Evolutionary conservation across 2,329 filamentous ascomycete genomes (phyloP).

Genomic region (Exophiala dermatitidis): DNA sequence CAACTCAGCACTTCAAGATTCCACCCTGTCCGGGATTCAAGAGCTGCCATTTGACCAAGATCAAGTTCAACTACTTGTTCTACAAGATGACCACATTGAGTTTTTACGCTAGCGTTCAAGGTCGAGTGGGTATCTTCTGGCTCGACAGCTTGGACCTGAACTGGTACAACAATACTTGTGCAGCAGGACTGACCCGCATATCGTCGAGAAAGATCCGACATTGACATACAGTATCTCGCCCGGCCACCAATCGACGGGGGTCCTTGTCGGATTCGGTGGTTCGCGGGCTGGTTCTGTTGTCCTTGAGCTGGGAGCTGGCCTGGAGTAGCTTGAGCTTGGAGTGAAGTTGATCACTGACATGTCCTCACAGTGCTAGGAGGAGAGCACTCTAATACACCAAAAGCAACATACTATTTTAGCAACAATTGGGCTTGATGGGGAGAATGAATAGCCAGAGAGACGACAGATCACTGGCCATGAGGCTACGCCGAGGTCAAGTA

Average conservation of each 20-base stretch:
- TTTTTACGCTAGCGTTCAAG: slow-evolving; percentile 41
- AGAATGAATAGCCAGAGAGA: neutral
- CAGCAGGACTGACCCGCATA: slow-evolving; percentile 33
- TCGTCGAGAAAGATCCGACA: slow-evolving; percentile 8
- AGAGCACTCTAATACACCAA: neutral
- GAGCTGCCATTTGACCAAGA: slow-evolving; percentile 39
- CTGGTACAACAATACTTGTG: slow-evolving; percentile 47
- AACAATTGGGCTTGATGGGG: neutral
- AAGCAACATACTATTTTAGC: neutral
- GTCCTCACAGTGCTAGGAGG: neutral
- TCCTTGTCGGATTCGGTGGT: neutral
- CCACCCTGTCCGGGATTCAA: slow-evolving; percentile 35
- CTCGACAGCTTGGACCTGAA: slow-evolving; percentile 44
- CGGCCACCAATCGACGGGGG: neutral
- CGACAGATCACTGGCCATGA: neutral
- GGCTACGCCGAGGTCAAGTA: neutral
- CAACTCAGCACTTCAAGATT: slow-evolving; percentile 37
- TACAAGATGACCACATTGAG: slow-evolving; percentile 42
- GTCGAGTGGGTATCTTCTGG: slow-evolving; percentile 38
- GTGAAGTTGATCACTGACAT: neutral
- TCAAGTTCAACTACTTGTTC: slow-evolving; percentile 39
- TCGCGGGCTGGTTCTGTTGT: neutral
- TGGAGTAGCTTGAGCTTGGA: neutral
- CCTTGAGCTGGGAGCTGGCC: neutral
- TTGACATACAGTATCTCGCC: neutral